Evolutionary conservation across 495 filamentous ascomycete genomes (phyloP), one percentile per base, ranked within the genome.

Genomic region (Aspergillus nanangensis): DNA sequence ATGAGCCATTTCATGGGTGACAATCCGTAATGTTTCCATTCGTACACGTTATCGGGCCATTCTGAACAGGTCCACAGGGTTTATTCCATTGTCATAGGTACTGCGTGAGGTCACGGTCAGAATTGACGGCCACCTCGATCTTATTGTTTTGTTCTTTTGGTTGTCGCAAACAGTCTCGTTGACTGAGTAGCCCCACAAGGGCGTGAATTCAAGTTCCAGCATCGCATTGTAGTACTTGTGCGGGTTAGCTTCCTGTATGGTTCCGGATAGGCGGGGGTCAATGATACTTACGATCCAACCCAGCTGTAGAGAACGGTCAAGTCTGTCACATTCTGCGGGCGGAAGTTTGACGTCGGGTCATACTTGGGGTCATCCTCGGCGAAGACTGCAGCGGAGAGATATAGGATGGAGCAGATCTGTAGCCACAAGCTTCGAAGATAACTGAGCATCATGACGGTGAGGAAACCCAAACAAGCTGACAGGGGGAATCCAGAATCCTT

Each of bases 211-310:
- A 5, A 41, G n/a, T 7, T 41, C 21, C n/a, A 23, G 3, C 5
- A 23, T 41, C 13, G 21, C 39, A 41, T 41, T 41, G 21, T 41
- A 41, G 11, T 41, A 41, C 39, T 13, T 31, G 27, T 31, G 13
- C n/a, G n/a, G n/a, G n/a, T n/a, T n/a, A n/a, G n/a, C n/a, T 31
- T 13, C 27, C 27, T 31, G 8, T 7, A 13, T 31, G 8, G 13
- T 7, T 31, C 8, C 27, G 27, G 13, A 13, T 31, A 31, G 27
- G 13, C 13, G 27, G 27, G 8, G 13, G 7, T 31, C 27, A 31
- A 8, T 7, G 27, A 31, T 13, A 31, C 27, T 8, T 31, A 13
- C 27, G 39, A 41, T 2, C 39, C 39, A n/a, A 41, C 39, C 39
- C 39, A 41, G 23, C 29, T 22, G 10, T 41, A 41, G 18, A 25